These are phyloP conservation scores for Exobasidium rhododendri DNA, from an alignment of 1,284 basidiomycete genomes.

Conservation along the genomic window DNA sequence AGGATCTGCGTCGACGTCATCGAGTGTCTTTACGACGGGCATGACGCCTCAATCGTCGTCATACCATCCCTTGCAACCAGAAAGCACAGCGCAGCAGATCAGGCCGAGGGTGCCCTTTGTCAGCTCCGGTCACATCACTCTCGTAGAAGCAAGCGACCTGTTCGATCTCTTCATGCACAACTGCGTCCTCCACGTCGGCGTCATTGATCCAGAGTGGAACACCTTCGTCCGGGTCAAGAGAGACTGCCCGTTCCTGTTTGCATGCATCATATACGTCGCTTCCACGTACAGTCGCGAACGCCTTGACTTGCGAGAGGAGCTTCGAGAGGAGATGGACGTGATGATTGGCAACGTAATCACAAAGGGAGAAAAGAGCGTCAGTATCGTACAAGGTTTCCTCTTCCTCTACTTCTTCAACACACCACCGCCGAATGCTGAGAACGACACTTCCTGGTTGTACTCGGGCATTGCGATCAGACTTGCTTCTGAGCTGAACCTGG, in stretches of 20 bases:
- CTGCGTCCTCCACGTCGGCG: constrained; percentile 37
- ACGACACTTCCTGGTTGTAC: constrained; percentile 83
- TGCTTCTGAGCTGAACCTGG: constrained; percentile 91
- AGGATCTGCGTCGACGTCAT: neutral
- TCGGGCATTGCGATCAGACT: constrained; percentile 65
- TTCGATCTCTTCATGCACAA: constrained; percentile 79
- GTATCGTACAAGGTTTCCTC: constrained; percentile 59
- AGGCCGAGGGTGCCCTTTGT: constrained; percentile 59
- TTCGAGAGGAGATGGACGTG: constrained; percentile 1
- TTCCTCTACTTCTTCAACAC: constrained; percentile 56
- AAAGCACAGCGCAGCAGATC: neutral
- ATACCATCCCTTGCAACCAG: neutral
- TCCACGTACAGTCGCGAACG: constrained; percentile 81
- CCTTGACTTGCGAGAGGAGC: constrained; percentile 69
- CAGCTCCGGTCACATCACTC: constrained; percentile 73
- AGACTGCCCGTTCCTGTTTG: constrained; percentile 50
- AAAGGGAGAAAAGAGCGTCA: constrained; percentile 85
- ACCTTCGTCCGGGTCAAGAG: constrained; percentile 46
- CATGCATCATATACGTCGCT: constrained; percentile 78
- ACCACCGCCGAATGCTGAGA: constrained; percentile 67
- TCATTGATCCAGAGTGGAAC: constrained; percentile 53
- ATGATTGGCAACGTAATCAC: constrained; percentile 22
- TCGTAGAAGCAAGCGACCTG: constrained; percentile 75
- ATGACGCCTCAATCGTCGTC: neutral
- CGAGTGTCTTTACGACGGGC: neutral